Evolutionary conservation across 1,284 basidiomycete species (phyloP).

Genomic region (Puccinia triticina): DNA sequence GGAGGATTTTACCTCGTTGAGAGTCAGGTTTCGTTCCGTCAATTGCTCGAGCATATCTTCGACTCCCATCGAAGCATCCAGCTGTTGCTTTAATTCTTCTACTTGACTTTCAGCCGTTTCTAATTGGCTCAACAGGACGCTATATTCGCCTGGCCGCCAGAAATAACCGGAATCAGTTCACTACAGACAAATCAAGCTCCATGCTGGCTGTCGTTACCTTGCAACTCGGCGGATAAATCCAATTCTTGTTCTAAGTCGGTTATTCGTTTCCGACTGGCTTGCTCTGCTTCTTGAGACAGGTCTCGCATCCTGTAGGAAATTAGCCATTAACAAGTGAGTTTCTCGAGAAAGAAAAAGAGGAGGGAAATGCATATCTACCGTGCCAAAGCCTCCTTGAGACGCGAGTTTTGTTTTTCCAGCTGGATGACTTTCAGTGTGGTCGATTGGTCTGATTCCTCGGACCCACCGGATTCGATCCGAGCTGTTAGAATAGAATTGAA

Average conservation of each 20-base stretch:
- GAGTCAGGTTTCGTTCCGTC: constrained; percentile 87
- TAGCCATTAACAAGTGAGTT: constrained; percentile 34
- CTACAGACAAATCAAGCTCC: neutral
- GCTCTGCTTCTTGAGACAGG: constrained; percentile 81
- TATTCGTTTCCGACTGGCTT: constrained; percentile 78
- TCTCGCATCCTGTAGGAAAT: constrained; percentile 72
- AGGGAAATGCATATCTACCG: constrained; percentile 64
- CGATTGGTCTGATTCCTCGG: constrained; percentile 65
- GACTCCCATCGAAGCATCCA: constrained; percentile 91
- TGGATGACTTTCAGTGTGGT: constrained; percentile 81
- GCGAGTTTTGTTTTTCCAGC: constrained; percentile 92
- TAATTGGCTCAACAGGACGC: constrained; percentile 75
- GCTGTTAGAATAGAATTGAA: constrained; percentile 52
- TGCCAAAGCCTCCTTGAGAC: constrained; percentile 89
- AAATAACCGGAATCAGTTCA: constrained; percentile 32
- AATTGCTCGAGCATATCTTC: constrained; percentile 95
- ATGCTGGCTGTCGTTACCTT: constrained; percentile 54
- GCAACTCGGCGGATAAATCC: constrained; percentile 60
- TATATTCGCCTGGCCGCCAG: constrained; percentile 70
- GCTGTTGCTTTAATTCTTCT: constrained; percentile 88
- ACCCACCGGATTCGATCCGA: constrained; percentile 62
- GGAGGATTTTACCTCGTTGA: constrained; percentile 71
- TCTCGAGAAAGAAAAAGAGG: neutral
- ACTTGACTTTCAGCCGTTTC: constrained; percentile 84
- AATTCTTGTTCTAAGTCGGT: constrained; percentile 87